These are phyloP conservation scores for Calycina marina DNA, from an alignment of 2,329 filamentous ascomycete genomes.

Conservation along the genomic window DNA sequence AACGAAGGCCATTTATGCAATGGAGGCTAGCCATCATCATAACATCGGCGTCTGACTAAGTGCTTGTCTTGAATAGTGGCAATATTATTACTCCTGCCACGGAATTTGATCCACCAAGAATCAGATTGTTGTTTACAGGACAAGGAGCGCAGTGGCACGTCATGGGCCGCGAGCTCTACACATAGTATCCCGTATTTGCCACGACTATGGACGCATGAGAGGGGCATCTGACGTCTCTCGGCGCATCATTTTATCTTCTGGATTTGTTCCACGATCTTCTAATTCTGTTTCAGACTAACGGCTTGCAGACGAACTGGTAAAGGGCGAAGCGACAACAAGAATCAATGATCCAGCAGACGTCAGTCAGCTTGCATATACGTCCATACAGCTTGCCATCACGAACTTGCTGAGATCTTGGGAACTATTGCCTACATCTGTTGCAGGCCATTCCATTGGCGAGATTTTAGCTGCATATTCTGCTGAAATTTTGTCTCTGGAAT, in stretches of 20 bases:
- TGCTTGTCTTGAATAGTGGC: too few relatives aligned
- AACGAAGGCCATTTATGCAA: too few relatives aligned
- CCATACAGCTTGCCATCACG: constrained; percentile 31
- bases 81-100: too few relatives aligned
- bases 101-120: too few relatives aligned
- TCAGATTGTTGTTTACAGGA: constrained; percentile 10
- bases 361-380: constrained; percentile 19
- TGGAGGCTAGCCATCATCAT: too few relatives aligned
- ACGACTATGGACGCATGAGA: background rate
- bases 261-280: background rate
- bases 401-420: constrained; percentile 29
- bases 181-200: background rate
- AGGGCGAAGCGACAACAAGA: background rate
- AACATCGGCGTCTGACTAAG: too few relatives aligned
- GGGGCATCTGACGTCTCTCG: background rate
- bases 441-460: constrained; percentile 33
- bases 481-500: constrained; percentile 17
- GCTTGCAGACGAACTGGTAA: background rate
- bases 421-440: constrained; percentile 25
- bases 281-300: background rate
- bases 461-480: constrained; percentile 31
- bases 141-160: constrained; percentile 13
- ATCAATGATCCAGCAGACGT: background rate
- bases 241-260: background rate
- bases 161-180: constrained; percentile 11